These are phyloP conservation scores for Nyssa sinensis DNA, from an alignment of 148 eudicot genomes.

Conservation along the genomic window DNA sequence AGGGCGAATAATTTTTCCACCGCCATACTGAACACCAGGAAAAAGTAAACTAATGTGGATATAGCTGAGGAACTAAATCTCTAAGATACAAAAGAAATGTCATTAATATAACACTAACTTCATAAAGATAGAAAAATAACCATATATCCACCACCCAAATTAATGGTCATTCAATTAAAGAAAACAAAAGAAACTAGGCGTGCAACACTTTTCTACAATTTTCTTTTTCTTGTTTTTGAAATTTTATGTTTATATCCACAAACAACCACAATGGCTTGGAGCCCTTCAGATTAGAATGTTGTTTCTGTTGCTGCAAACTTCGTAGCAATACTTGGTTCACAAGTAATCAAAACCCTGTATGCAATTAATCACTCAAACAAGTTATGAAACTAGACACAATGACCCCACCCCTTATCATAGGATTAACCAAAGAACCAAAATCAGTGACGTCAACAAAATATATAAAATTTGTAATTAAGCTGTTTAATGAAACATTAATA, in stretches of 20 bases:
- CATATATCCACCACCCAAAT: background rate
- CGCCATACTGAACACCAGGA: constrained; percentile 61
- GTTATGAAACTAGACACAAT: background rate
- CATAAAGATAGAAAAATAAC: no score
- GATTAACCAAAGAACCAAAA: background rate
- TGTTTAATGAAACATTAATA: background rate
- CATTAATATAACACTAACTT: no score
- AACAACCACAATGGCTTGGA: background rate
- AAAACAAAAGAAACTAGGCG: background rate
- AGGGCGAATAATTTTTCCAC: constrained; percentile 80
- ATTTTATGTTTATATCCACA: background rate
- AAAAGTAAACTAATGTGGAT: background rate
- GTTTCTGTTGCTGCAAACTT: background rate
- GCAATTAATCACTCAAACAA: background rate
- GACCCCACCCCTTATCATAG: background rate
- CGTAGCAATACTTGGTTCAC: background rate
- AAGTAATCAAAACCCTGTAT: background rate
- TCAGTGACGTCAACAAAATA: constrained; percentile 1
- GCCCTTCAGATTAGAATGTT: background rate
- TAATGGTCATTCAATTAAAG: background rate
- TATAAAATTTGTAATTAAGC: constrained; percentile 7
- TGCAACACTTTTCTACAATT: background rate
- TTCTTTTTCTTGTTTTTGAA: background rate
- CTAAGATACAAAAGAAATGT: background rate
- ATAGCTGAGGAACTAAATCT: background rate